Base-by-base conservation (phyloP, 441 rosid species). In the Brassica hybrid region DNA sequence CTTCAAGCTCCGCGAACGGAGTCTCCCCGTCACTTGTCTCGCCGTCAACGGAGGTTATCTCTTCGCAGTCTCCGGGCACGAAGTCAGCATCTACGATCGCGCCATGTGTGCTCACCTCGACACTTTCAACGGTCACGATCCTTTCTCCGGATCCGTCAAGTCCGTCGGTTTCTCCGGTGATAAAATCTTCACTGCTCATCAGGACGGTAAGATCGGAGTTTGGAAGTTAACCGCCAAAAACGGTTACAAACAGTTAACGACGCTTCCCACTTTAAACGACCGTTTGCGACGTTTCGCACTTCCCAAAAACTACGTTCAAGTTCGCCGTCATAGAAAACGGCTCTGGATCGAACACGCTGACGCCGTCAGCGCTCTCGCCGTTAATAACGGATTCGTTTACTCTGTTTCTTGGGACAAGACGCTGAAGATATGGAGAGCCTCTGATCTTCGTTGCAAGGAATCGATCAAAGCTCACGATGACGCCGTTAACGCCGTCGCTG, bases 201-300 rank as follows among this genome's bases (percentile, higher is more conserved):
- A 94, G 71, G 97, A 94, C 82, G 79, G 89, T 54, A 87, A 87
- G 77, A 90, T 94, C 86, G 94, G 97, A 7, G 93, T 89, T 77
- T 94, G 98, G 98, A 83, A 85, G 60, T 21, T 83, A 56, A 75
- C 91, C 72, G 71, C 72, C n/a, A 68, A 75, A 4, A 84, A 77
- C 68, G 84, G 72, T 43, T 91, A 94, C 79, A 84, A 80, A 68
- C 70, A 86, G 70, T 56, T 84, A 41, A 76, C 94, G n/a, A 76
- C 85, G 25, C 95, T 94, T 14, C 98, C 98, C 3, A 92, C 98
- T 0, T 34, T 86, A n/a, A 86, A 84, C 83, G 98, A 94, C 84
- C 94, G 93, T 7, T 73, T 94, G 12, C 87, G 86, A 38, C 96
- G 90, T 18, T 89, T 83, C 75, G 32, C 32, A 0, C 32, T 27